phyloP scores from a whole-genome alignment of 768 basidiomycete genomes.

The Leccinellum luteum region DNA sequence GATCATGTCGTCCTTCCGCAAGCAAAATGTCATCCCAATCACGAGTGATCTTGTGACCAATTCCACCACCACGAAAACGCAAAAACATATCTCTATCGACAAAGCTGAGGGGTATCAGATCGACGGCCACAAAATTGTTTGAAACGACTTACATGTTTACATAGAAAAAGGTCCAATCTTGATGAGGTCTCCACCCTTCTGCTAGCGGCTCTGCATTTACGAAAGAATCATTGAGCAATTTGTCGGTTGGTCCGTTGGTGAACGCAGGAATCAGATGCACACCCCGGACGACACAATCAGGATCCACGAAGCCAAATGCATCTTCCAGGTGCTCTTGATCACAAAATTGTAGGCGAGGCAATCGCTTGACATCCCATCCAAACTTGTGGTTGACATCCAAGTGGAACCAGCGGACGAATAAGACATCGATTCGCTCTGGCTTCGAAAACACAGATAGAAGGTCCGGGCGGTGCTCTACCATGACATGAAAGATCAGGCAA shows the following conservation, averaged over 20 bases:
- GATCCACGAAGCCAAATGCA: constrained; percentile 48
- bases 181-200: not conserved
- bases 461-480: not conserved
- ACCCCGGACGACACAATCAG: constrained; percentile 36
- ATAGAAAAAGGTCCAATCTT: not conserved
- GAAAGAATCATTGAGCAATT: not conserved
- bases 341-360: constrained; percentile 41
- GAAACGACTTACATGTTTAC: not conserved
- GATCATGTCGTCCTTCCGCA: not conserved
- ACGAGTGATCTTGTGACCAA: not conserved
- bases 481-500: constrained; percentile 15
- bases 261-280: constrained; percentile 45
- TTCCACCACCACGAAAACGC: not conserved
- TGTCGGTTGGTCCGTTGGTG: constrained; percentile 11
- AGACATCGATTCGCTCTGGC: not conserved
- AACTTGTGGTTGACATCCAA: not conserved
- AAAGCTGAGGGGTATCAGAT: not conserved
- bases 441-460: not conserved
- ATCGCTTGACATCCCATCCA: constrained; percentile 1
- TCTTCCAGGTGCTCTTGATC: constrained; percentile 17
- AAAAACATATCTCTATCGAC: not conserved
- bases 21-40: not conserved
- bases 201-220: not conserved
- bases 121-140: not conserved
- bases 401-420: not conserved